Evolutionary conservation across 345 rosid genomes (phyloP).

Genomic region (Salix suchowensis): DNA sequence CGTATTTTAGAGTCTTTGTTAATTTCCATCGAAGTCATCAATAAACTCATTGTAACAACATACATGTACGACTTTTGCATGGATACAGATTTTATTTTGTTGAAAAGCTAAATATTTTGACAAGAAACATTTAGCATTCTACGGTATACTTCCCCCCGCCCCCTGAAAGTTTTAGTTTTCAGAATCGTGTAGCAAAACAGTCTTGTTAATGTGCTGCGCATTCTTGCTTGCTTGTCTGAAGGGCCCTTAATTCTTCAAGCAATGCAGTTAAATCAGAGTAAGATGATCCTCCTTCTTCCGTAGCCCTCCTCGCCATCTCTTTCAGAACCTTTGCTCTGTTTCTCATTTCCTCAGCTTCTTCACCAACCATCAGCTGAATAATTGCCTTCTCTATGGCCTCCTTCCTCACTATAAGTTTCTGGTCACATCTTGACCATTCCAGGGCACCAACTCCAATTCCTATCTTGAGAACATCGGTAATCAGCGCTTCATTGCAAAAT

Average conservation of each 20-base stretch:
- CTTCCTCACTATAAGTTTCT: neutral
- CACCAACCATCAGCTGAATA: slow-evolving; percentile 26
- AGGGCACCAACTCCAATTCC: neutral
- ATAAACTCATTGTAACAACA: too few species aligned
- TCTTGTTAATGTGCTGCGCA: neutral
- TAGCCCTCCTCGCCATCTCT: slow-evolving; percentile 27
- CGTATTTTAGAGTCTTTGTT: too few species aligned
- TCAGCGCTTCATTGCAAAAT: neutral
- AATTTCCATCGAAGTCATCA: too few species aligned
- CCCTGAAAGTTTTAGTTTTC: too few species aligned
- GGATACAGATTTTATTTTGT: too few species aligned
- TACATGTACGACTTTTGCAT: too few species aligned
- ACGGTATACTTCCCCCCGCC: too few species aligned
- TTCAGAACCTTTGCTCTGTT: slow-evolving; percentile 23
- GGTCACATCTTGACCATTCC: neutral
- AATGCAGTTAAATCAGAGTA: slow-evolving; percentile 22
- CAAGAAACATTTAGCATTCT: too few species aligned
- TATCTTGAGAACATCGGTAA: neutral
- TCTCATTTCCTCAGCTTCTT: slow-evolving; percentile 24
- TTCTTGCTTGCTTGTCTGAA: neutral
- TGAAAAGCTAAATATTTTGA: too few species aligned
- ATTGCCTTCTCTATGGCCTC: slow-evolving; percentile 7
- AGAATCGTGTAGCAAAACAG: neutral
- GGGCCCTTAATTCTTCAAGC: slow-evolving; percentile 20
- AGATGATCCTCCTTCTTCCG: slow-evolving; percentile 39